Conservation (phyloP, 352 stramenopile genomes). For the Pythium pyrilobum region DNA sequence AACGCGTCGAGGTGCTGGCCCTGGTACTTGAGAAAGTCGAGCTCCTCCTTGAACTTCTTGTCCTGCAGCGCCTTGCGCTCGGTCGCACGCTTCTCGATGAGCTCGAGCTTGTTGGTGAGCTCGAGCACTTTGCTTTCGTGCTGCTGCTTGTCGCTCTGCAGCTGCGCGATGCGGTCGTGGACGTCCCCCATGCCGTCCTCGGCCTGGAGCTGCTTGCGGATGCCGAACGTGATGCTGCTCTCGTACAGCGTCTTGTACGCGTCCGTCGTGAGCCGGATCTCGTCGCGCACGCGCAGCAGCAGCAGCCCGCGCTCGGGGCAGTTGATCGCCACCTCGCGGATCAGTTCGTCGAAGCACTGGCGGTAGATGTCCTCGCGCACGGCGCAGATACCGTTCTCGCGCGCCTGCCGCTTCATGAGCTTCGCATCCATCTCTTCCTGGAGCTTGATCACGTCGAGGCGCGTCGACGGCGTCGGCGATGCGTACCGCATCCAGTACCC, state of each 20-base stretch:
- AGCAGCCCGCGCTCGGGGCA: conserved; percentile 89
- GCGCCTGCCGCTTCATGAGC: conserved; percentile 86
- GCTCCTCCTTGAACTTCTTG: conserved; percentile 93
- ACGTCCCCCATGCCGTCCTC: conserved; percentile 91
- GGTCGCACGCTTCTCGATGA: conserved; percentile 89
- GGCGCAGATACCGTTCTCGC: conserved; percentile 90
- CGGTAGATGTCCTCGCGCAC: conserved; percentile 92
- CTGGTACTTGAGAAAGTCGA: conserved; percentile 95
- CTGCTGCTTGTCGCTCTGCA: conserved; percentile 58
- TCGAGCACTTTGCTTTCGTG: conserved; percentile 83
- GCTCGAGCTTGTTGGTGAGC: conserved; percentile 89
- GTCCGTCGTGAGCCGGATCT: conserved; percentile 92
- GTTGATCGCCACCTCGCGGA: conserved; percentile 91
- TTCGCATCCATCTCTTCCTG: conserved; percentile 87
- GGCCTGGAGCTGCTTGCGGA: conserved; percentile 92
- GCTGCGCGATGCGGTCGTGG: conserved; percentile 44
- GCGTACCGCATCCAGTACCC: conserved; percentile 91
- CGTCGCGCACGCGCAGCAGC: conserved; percentile 89
- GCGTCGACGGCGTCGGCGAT: conserved; percentile 85
- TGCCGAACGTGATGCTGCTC: conserved; percentile 90
- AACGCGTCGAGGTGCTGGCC: conserved; percentile 94
- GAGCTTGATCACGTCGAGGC: conserved; percentile 92
- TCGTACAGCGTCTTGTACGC: conserved; percentile 96
- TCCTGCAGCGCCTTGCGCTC: conserved; percentile 88
- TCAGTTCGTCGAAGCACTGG: conserved; percentile 92